Conservation (phyloP, 495 filamentous ascomycete species). For the Podospora anserina region DNA sequence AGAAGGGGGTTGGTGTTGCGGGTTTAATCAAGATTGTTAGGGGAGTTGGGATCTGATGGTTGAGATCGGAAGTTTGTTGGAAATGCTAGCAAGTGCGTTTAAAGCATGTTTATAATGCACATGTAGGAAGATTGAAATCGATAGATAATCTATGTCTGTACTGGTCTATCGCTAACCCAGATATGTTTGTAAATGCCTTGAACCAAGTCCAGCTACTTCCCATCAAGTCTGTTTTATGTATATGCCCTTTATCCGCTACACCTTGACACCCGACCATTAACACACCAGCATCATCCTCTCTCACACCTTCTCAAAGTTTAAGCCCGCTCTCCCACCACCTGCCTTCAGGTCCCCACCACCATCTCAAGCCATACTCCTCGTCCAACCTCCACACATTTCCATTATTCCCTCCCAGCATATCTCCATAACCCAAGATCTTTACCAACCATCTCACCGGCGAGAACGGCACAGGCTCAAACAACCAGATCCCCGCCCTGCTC, state of each 20-base stretch:
- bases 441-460: slow-evolving; percentile 49
- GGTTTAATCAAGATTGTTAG: slow-evolving; percentile 21
- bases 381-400: slow-evolving; percentile 60
- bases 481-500: slow-evolving; percentile 56
- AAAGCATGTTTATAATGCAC: no score
- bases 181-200: no score
- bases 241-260: no score
- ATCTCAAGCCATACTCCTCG: slow-evolving; percentile 43
- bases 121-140: no score
- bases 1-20: slow-evolving; percentile 20
- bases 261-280: no score
- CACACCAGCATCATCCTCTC: background rate
- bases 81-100: no score
- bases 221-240: no score
- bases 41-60: background rate
- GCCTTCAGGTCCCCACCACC: slow-evolving; percentile 40
- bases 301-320: slow-evolving; percentile 31
- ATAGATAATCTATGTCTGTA: no score
- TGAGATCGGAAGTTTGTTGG: background rate
- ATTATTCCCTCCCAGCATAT: slow-evolving; percentile 40
- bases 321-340: slow-evolving; percentile 67
- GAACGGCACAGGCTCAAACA: slow-evolving; percentile 67
- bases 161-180: no score
- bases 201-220: no score
- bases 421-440: slow-evolving; percentile 39